A percentile compares a stretch with the other conserved stretches of the same genome.
Evolutionary conservation across 805 yeast species (phyloP).

Genomic region (Metschnikowia anglica): DNA sequence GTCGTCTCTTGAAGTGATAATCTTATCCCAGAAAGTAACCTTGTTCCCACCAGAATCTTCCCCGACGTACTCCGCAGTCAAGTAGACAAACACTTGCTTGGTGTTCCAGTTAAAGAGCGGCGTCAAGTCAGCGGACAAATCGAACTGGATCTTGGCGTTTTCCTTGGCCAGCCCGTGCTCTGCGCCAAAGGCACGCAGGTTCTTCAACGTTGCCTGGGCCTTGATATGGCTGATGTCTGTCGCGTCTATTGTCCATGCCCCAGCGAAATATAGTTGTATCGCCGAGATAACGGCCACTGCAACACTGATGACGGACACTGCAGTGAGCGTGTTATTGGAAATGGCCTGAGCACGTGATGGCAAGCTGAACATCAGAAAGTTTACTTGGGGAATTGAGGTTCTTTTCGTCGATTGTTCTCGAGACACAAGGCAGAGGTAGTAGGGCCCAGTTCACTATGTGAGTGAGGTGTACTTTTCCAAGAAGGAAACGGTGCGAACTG

Average conservation of each 20-base stretch:
- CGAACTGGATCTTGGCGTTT: slow-evolving; percentile 69
- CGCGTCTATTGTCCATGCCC: slow-evolving; percentile 45
- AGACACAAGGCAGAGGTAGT: no score
- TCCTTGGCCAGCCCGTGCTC: slow-evolving; percentile 67
- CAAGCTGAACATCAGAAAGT: slow-evolving; percentile 32
- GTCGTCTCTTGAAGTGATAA: slow-evolving; percentile 56
- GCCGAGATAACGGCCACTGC: slow-evolving; percentile 50
- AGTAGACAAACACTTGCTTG: slow-evolving; percentile 88
- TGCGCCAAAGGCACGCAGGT: slow-evolving; percentile 68
- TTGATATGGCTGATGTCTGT: slow-evolving; percentile 36
- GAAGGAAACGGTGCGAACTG: background rate
- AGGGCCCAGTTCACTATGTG: background rate
- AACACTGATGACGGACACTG: slow-evolving; percentile 46
- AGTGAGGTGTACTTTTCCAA: slow-evolving; percentile 1
- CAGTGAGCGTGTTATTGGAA: slow-evolving; percentile 54
- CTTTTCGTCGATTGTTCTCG: background rate
- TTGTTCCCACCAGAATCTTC: slow-evolving; percentile 50
- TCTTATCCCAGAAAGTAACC: slow-evolving; percentile 89
- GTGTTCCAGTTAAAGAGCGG: slow-evolving; percentile 95
- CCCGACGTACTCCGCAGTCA: slow-evolving; percentile 80
- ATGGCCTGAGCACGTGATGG: slow-evolving; percentile 45
- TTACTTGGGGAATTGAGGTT: no score
- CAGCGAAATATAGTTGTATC: slow-evolving; percentile 45
- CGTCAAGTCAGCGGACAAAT: slow-evolving; percentile 68
- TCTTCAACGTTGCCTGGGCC: slow-evolving; percentile 45